phyloP scores from a whole-genome alignment of 768 basidiomycete species.

The Leucogyrophana mollusca region DNA sequence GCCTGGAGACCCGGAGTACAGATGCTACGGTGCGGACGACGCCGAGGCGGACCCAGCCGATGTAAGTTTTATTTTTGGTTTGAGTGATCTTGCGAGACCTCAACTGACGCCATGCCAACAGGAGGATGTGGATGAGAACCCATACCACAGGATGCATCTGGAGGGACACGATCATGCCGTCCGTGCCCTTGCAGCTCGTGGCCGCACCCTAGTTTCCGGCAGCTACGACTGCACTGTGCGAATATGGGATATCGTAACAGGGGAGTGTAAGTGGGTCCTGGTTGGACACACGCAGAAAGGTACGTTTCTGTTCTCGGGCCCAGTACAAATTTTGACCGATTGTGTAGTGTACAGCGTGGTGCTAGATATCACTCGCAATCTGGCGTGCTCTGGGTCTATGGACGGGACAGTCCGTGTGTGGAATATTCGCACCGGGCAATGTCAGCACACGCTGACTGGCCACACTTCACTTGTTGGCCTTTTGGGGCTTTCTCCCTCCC shows the following conservation, averaged over 20 bases:
- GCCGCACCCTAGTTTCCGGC: slow-evolving; percentile 87
- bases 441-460: slow-evolving; percentile 77
- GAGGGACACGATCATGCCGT: slow-evolving; percentile 92
- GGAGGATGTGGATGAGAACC: slow-evolving; percentile 77
- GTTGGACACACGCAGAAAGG: slow-evolving; percentile 93
- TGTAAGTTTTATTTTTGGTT: slow-evolving; percentile 22
- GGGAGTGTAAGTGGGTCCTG: slow-evolving; percentile 76
- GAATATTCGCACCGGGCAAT: slow-evolving; percentile 82
- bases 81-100: not conserved
- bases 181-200: slow-evolving; percentile 87
- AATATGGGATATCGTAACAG: slow-evolving; percentile 91
- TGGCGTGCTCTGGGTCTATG: slow-evolving; percentile 97
- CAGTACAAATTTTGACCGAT: slow-evolving; percentile 7
- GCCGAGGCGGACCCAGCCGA: slow-evolving; percentile 58
- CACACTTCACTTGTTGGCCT: slow-evolving; percentile 96
- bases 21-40: slow-evolving; percentile 61
- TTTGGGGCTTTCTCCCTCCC: slow-evolving; percentile 83
- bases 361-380: slow-evolving; percentile 79
- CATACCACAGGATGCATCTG: slow-evolving; percentile 83
- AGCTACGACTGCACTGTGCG: slow-evolving; percentile 96
- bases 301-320: slow-evolving; percentile 25
- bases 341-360: slow-evolving; percentile 90
- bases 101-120: slow-evolving; percentile 20
- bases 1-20: slow-evolving; percentile 75
- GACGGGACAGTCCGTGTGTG: slow-evolving; percentile 96